Evolutionary conservation across 306 rosid genomes (phyloP), one percentile per base, ranked within the genome.

Genomic region (Betula pendula): DNA sequence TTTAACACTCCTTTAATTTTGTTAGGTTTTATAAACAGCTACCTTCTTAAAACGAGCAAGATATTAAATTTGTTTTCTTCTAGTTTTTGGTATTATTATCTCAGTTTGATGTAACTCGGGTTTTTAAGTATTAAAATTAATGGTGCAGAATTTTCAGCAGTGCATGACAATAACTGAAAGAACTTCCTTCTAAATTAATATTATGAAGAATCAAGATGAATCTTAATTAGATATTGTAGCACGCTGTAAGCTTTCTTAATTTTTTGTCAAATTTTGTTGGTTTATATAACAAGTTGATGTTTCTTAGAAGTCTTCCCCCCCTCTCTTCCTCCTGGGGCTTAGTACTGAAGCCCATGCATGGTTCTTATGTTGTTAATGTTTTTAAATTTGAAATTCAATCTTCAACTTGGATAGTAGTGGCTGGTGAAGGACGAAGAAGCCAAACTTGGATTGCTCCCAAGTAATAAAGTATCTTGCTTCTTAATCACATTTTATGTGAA

Each of bases 391-490:
- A 11, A 56, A 56, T 8, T 53, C 60, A 53, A 53, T 20, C 27
- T 53, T 53, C 27, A 2, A 20, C 68, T 60, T 29, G n/a, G 68
- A 29, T 27, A 13, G 25, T 60, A 52, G 68, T 12, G 20, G 19
- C 42, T 29, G 38, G 42, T 60, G 42, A 15, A 25, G 68, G 42
- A 60, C 35, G 15, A 29, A 14, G 20, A 27, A 60, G 42, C 68
- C 68, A 29, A 14, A 60, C 19, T 14, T 25, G 38, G 68, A 29
- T 59, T 59, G 67, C 67, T 59, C 67, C 17, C 67, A 60, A 60
- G 12, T 52, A n/a, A n/a, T 25, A 0, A 60, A 60, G 19, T 59
- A 45, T 45, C 49, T 45, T 11, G 49, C 49, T 45, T 10, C 15
- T 10, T 10, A 11, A 59, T 59, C 42, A 27, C 8, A 2, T 60